Evolutionary conservation across 371 early-diverging fungal genomes (phyloP), one percentile per base, ranked within the genome.

Genomic region (Mucor plumbeus): DNA sequence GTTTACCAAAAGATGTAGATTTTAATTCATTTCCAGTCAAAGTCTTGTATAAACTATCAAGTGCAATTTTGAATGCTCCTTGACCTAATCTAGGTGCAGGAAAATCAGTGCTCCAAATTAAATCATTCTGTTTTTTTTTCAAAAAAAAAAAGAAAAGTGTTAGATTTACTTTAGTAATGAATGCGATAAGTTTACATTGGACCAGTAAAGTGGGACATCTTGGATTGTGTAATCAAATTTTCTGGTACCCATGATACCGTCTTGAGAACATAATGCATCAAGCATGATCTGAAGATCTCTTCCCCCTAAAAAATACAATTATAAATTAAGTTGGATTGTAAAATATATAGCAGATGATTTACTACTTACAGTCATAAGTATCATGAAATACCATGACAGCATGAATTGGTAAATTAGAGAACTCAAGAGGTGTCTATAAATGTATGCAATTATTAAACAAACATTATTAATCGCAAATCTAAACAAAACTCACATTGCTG

Each of bases 301-400:
- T 39, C 94, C 95, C 90, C 87, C 85, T 85, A 38, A 54, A n/a
- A n/a, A n/a, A n/a, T n/a, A n/a, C n/a, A n/a, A n/a, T n/a, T n/a
- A n/a, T n/a, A n/a, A 47, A 15, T 11, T 2, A n/a, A 9, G 15
- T 11, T 19, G 19, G n/a, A 8, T 11, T 7, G 1, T 40, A 31
- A 40, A 56, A 31, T 9, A 38, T 19, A 21, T 21, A 48, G 5
- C 26, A 26, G 26, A 43, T 43, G 15, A 14, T 43, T 43, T 36
- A 26, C n/a, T 31, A 62, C 75, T 66, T 81, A 83, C 92, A 95
- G 67, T 96, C 92, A 38, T 86, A 82, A 15, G 93, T 90, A 73
- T 96, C 96, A 70, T 96, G 91, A 77, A 95, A 92, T 67, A 94
- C 85, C 87, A 95, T 84, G 1, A 94, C 84, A 5, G 92, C 92